Percentiles rank a stretch among this genome's conserved stretches.
phyloP scores from a whole-genome alignment of 2,329 filamentous ascomycete genomes.

The Penicillium sp. region DNA sequence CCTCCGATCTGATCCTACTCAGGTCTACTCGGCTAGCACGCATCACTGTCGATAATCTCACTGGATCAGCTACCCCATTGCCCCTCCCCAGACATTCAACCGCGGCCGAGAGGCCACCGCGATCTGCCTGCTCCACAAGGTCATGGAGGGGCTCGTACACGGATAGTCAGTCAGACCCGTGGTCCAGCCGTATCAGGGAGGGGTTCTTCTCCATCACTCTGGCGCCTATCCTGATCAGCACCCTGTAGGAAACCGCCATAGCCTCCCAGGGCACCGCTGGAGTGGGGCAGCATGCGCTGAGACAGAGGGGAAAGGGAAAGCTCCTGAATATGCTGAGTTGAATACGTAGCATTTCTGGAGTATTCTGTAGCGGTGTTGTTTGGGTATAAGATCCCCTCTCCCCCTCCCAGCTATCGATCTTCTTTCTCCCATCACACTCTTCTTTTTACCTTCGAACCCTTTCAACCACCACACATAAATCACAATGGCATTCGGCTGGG shows the following conservation, averaged over 20 bases:
- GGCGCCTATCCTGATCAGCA: constrained; percentile 7
- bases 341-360: constrained; percentile 20
- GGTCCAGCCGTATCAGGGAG: constrained; percentile 13
- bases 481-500: constrained; percentile 43
- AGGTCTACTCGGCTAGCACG: background rate
- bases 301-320: constrained; percentile 13
- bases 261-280: constrained; percentile 16
- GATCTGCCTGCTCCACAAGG: constrained; percentile 14
- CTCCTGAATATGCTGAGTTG: constrained; percentile 10
- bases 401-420: background rate
- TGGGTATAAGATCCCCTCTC: constrained; percentile 23
- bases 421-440: constrained; percentile 4
- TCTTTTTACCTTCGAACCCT: background rate
- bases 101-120: constrained; percentile 8
- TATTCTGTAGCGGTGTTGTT: constrained; percentile 12
- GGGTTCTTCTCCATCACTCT: constrained; percentile 10
- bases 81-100: constrained; percentile 9
- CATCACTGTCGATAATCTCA: constrained; percentile 3
- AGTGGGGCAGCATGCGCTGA: constrained; percentile 23
- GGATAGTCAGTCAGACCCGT: constrained; percentile 11
- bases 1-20: background rate
- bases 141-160: constrained; percentile 6
- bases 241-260: constrained; percentile 3
- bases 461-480: constrained; percentile 10
- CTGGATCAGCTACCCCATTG: constrained; percentile 3